Base-by-base conservation (phyloP, 202 grass and related monocot genomes). In the Alloteropsis angusta region DNA sequence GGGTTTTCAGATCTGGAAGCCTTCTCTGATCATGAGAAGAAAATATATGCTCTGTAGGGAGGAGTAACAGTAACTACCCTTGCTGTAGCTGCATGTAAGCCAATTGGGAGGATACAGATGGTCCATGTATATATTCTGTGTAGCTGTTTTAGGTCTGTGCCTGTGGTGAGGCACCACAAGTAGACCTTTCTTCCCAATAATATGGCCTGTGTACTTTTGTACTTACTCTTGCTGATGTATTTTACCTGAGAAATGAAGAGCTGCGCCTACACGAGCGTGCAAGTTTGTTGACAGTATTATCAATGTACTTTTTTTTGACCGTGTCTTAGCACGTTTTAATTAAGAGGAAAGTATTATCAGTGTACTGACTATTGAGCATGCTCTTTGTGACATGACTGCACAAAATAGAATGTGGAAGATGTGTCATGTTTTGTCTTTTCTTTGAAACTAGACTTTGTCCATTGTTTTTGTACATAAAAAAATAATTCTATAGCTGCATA, bases 21-120 rank as follows among this genome's bases (percentile, higher is more conserved):
- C 38, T 89, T 99, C 14, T 92, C 92, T 25, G 96, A 99, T 72
- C 75, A 77, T 39, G 96, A 99, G 36, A 96, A 99, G 76, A 99
- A 57, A 67, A 99, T 99, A 11, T 96, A 96, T 85, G 96, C 96
- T 11, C 86, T 99, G 60, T 99, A 93, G 82, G 25, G 41, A 75
- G 67, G 65, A 45, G 22, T 35, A 71, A 34, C 25, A 70, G 60
- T 60, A 43, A 17, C 11, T 30, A 13, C 54, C 65, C 49, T 35
- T 45, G 23, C 9, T 79, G 41, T 76, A 36, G 18, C 72, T 68
- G 62, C 55, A 28, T 78, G 65, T 73, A 83, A 34, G 23, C 17
- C 74, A 50, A 32, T 5, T 80, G 25, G 39, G 44, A 72, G 77
- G 41, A 50, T 66, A 66, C 47, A 37, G 1, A 26, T 59, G 18